Evolutionary conservation across 768 basidiomycete genomes (phyloP).

Genomic region (Clitopilus hobsonii): DNA sequence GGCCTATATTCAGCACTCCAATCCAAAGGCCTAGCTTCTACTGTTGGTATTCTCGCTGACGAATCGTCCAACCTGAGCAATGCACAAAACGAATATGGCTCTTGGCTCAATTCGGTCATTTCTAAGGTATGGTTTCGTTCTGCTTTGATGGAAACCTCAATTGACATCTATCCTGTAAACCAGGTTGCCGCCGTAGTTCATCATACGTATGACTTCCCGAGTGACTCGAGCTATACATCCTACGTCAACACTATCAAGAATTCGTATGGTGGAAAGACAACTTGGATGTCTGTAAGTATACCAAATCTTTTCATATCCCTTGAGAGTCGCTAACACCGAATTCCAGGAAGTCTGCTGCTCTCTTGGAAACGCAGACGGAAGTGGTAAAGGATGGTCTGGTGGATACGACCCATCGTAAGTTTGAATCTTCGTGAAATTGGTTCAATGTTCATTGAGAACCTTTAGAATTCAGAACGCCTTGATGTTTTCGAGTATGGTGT

Average conservation of each 20-base stretch:
- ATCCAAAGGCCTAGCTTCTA: conserved; percentile 19
- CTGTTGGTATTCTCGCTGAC: conserved; percentile 36
- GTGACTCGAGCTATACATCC: conserved; percentile 27
- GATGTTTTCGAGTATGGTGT: conserved; percentile 32
- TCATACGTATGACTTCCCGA: conserved; percentile 43
- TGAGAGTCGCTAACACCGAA: background rate
- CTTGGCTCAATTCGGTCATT: conserved; percentile 29
- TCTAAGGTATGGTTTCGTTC: conserved; percentile 16
- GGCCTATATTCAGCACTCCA: conserved; percentile 28
- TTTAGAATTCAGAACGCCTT: conserved; percentile 31
- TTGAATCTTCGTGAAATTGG: background rate
- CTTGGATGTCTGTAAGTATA: conserved; percentile 37
- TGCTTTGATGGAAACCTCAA: background rate
- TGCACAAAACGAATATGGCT: conserved; percentile 25
- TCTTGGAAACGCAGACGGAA: conserved; percentile 27
- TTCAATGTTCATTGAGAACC: background rate
- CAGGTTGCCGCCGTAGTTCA: conserved; percentile 36
- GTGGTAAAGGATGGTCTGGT: conserved; percentile 25
- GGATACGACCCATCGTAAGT: conserved; percentile 33
- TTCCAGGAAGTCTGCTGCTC: conserved; percentile 34
- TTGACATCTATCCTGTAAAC: conserved; percentile 2
- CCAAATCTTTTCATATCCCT: background rate
- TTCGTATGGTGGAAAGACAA: conserved; percentile 23
- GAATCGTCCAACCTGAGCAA: conserved; percentile 30
- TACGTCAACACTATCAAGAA: conserved; percentile 23